A percentile compares a stretch with the other conserved stretches of the same genome.
Conservation (phyloP, 148 eudicot species). For the Rhododendron griersonianum region DNA sequence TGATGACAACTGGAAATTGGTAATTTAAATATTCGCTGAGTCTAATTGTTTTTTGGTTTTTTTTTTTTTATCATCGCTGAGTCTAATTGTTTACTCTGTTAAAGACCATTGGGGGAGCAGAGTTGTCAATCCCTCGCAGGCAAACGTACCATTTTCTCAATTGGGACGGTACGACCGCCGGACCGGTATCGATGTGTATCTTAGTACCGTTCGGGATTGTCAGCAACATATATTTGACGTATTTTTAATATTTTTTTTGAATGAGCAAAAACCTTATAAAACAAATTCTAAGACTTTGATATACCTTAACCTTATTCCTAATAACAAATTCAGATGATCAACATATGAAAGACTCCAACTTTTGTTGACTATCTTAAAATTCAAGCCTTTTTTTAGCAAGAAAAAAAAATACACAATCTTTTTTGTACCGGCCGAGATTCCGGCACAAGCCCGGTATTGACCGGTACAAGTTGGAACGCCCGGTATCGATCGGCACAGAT, state of each 20-base stretch:
- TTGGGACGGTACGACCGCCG: too few species aligned
- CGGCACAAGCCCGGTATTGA: too few species aligned
- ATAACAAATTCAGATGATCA: neutral
- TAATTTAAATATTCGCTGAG: constrained; percentile 20
- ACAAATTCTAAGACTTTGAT: too few species aligned
- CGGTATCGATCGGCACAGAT: neutral
- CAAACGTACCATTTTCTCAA: too few species aligned
- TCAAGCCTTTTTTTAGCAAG: neutral
- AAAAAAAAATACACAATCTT: too few species aligned
- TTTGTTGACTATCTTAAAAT: neutral
- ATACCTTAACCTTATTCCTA: neutral
- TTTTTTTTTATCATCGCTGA: neutral
- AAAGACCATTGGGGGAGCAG: neutral
- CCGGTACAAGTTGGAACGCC: neutral
- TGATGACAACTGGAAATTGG: constrained; percentile 81
- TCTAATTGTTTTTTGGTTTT: neutral
- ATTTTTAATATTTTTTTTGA: too few species aligned
- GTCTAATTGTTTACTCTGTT: neutral
- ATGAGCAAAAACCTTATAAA: neutral
- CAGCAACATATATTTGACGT: too few species aligned
- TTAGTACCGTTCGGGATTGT: too few species aligned
- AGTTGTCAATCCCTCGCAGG: neutral
- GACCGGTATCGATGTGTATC: too few species aligned
- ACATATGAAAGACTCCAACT: too few species aligned
- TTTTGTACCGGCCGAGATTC: neutral